phyloP scores from a whole-genome alignment of 495 filamentous ascomycete genomes.

The Hypoxylon trugodes region DNA sequence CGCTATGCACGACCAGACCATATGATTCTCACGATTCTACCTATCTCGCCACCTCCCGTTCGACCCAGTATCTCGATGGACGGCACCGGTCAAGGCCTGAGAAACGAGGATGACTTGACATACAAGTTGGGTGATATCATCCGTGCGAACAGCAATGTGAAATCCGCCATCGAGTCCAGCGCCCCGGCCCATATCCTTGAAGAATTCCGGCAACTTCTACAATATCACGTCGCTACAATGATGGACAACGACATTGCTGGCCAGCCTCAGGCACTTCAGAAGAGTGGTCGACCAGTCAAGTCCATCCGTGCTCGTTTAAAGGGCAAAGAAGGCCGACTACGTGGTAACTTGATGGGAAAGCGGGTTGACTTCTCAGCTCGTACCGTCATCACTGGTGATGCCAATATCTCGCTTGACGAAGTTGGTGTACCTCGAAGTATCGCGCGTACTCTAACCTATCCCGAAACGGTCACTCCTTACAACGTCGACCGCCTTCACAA shows the following conservation, averaged over 20 bases:
- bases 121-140: conserved; percentile 99
- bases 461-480: conserved; percentile 96
- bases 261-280: conserved; percentile 93
- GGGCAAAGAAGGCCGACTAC: conserved; percentile 96
- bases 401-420: conserved; percentile 93
- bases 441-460: conserved; percentile 89
- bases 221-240: conserved; percentile 97
- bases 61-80: conserved; percentile 95
- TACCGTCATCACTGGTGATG: conserved; percentile 99
- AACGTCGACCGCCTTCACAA: conserved; percentile 92
- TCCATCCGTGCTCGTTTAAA: conserved; percentile 95
- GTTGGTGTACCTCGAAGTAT: conserved; percentile 94
- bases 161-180: conserved; percentile 84
- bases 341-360: conserved; percentile 99
- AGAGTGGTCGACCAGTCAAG: conserved; percentile 95
- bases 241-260: conserved; percentile 99
- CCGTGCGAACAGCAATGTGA: conserved; percentile 93
- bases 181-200: conserved; percentile 86
- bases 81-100: conserved; percentile 82
- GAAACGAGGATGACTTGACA: conserved; percentile 97
- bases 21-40: conserved; percentile 96
- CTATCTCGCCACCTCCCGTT: conserved; percentile 94
- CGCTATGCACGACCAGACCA: conserved; percentile 96
- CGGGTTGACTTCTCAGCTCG: conserved; percentile 99
- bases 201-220: conserved; percentile 91